phyloP scores from a whole-genome alignment of 2,329 filamentous ascomycete genomes.

The Gaeumannomyces sp. region DNA sequence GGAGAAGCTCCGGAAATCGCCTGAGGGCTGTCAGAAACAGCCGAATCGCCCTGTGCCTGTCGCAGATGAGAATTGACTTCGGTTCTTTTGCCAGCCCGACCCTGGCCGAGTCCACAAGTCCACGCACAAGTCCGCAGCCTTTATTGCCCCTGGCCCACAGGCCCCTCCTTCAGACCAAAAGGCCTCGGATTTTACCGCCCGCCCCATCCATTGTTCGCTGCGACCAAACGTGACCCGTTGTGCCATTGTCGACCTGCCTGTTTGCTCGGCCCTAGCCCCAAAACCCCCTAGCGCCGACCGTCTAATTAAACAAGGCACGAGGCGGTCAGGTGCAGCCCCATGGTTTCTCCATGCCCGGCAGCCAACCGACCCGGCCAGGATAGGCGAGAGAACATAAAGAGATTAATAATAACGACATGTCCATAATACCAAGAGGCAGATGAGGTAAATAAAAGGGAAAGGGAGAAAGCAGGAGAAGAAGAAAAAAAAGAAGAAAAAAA shows the following conservation, averaged over 20 bases:
- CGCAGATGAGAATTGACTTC: neutral
- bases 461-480: neutral
- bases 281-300: neutral
- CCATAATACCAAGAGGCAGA: neutral
- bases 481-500: neutral
- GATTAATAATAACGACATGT: neutral
- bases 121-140: neutral
- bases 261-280: neutral
- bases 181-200: neutral
- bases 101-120: no score
- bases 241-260: neutral
- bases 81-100: neutral
- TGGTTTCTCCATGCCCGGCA: neutral
- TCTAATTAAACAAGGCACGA: slow-evolving; percentile 1
- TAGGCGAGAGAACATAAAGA: neutral
- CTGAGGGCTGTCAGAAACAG: neutral
- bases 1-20: neutral
- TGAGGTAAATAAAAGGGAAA: neutral
- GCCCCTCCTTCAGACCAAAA: neutral
- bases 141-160: neutral
- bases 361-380: neutral
- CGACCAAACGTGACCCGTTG: neutral
- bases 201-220: neutral
- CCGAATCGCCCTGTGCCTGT: neutral
- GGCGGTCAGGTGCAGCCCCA: neutral